Evolutionary conservation across 805 yeast genomes (phyloP).

Genomic region (Ogataea saltuana): DNA sequence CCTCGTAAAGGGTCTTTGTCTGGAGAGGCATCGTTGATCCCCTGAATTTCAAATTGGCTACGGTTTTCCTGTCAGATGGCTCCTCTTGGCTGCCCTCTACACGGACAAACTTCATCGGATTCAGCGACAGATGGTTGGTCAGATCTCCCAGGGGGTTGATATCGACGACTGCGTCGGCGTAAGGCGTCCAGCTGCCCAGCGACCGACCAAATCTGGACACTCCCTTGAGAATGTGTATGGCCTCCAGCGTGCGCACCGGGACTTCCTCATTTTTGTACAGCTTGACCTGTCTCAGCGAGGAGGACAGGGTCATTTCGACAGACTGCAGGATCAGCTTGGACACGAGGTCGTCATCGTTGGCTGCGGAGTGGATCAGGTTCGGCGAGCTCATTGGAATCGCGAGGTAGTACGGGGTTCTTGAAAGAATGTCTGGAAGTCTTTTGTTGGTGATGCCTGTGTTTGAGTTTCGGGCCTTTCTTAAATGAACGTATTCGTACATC

Average conservation of each 20-base stretch:
- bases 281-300: slow-evolving; percentile 44
- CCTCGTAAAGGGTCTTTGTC: slow-evolving; percentile 43
- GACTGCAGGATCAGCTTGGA: slow-evolving; percentile 59
- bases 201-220: slow-evolving; percentile 61
- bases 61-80: slow-evolving; percentile 38
- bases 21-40: slow-evolving; percentile 46
- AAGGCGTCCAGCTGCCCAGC: slow-evolving; percentile 71
- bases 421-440: slow-evolving; percentile 43
- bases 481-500: slow-evolving; percentile 52
- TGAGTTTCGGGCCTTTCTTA: slow-evolving; percentile 13
- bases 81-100: slow-evolving; percentile 15
- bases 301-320: slow-evolving; percentile 53
- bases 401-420: slow-evolving; percentile 63
- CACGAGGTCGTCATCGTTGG: slow-evolving; percentile 43
- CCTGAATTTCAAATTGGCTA: slow-evolving; percentile 62
- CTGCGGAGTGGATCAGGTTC: slow-evolving; percentile 55
- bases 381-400: slow-evolving; percentile 71
- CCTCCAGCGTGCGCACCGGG: slow-evolving; percentile 49
- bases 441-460: slow-evolving; percentile 8
- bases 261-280: slow-evolving; percentile 38
- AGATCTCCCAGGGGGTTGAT: slow-evolving; percentile 57
- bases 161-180: slow-evolving; percentile 69
- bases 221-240: slow-evolving; percentile 61
- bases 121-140: slow-evolving; percentile 42
- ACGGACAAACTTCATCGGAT: slow-evolving; percentile 28